phyloP scores from a whole-genome alignment of 108 stramenopile species.

The Nitzschia putrida region DNA sequence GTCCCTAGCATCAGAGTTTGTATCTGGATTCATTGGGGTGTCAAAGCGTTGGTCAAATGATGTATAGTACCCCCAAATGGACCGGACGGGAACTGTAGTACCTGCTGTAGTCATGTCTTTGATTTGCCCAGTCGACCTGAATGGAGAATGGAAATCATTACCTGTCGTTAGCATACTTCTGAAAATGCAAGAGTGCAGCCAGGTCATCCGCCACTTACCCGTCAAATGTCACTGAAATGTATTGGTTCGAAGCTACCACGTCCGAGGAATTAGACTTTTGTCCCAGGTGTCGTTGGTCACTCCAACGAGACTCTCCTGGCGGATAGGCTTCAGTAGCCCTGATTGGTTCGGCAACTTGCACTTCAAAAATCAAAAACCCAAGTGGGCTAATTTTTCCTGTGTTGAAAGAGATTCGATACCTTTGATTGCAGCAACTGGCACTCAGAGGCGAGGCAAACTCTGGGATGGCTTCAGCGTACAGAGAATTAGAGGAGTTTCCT shows the following conservation, averaged over 20 bases:
- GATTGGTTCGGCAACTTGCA: not conserved
- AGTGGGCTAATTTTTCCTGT: slow-evolving; percentile 20
- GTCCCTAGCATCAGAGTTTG: not conserved
- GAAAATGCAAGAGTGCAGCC: not conserved
- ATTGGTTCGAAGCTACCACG: slow-evolving; percentile 12
- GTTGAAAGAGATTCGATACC: slow-evolving; percentile 17
- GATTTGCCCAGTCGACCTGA: not conserved
- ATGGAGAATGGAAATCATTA: not conserved
- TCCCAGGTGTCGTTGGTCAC: no score
- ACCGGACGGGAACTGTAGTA: not conserved
- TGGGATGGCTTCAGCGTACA: not conserved
- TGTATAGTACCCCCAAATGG: slow-evolving; percentile 36
- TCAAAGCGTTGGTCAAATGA: slow-evolving; percentile 23
- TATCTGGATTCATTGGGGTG: slow-evolving; percentile 1
- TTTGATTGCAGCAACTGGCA: not conserved
- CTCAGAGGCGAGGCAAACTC: not conserved
- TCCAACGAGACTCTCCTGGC: no score
- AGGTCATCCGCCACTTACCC: slow-evolving; percentile 6
- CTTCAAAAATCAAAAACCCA: slow-evolving; percentile 25
- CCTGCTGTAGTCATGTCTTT: slow-evolving; percentile 5
- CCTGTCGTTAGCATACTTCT: not conserved
- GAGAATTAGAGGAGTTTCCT: no score
- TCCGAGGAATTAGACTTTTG: not conserved
- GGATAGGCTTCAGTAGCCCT: no score
- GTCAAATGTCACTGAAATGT: slow-evolving; percentile 3